Evolutionary conservation across 1,284 basidiomycete species (phyloP).

Genomic region (Cystobasidium sp.): DNA sequence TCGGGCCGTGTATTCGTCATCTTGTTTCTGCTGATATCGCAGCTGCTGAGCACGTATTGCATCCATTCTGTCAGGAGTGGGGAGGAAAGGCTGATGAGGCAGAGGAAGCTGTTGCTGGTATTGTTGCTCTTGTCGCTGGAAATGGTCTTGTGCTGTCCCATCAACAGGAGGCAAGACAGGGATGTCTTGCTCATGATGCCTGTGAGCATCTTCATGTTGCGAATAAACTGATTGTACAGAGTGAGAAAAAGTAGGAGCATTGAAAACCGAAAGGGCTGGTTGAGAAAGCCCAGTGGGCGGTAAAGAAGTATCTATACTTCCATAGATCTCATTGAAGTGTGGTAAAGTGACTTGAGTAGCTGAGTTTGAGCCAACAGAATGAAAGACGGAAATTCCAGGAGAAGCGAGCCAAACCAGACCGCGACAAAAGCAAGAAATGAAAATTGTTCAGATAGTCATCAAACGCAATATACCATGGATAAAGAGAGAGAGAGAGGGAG

Average conservation of each 20-base stretch:
- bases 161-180: not conserved
- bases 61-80: not conserved
- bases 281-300: not conserved
- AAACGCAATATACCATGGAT: not conserved
- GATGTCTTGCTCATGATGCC: not conserved
- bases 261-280: not conserved
- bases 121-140: not conserved
- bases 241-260: not conserved
- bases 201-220: not conserved
- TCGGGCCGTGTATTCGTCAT: not conserved
- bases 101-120: constrained; percentile 11
- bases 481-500: not conserved
- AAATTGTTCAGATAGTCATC: not conserved
- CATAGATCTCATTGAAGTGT: constrained; percentile 15
- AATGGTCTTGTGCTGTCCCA: not conserved
- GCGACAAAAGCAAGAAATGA: not conserved
- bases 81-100: constrained; percentile 15
- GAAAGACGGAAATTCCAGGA: not conserved
- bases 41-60: too few species aligned
- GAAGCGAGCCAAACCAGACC: too few species aligned
- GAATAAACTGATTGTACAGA: not conserved
- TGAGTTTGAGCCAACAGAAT: not conserved
- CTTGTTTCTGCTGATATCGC: not conserved
- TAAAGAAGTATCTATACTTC: not conserved
- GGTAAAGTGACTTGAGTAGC: constrained; percentile 3